Evolutionary conservation across 169 alveolate genomes (phyloP), one percentile per base, ranked within the genome.

Genomic region (Eimeria falciformis): DNA sequence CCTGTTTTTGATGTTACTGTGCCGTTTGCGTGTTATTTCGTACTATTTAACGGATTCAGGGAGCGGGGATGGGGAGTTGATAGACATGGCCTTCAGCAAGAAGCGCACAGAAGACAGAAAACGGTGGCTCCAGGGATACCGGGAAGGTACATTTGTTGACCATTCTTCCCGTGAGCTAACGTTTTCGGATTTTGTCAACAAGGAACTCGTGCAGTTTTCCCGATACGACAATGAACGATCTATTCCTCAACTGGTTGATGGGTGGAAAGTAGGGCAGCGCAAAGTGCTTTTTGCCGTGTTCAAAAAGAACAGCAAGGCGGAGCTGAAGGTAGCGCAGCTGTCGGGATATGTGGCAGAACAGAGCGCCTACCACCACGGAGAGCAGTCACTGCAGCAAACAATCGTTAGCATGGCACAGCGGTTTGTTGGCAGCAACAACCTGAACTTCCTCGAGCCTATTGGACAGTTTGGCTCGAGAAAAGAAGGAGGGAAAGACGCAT

Each of bases 361-460:
- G 75, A 98, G 99, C 12, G 99, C 99, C 29, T 99, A 99, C 96
- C 99, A 99, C 94, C 99, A 99, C 95, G 99, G 99, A 14, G 99
- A 99, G 93, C 92, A 97, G 50, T 97, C 99, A 43, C 94, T 99
- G 87, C 98, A 97, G 86, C 98, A 97, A 56, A 99, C 99, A 12
- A 98, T 99, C 93, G 98, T 99, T 23, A 99, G 99, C 79, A 98
- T 99, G 99, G 99, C 99, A 9, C 99, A 99, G 96, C 98, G 98
- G 95, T 99, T 98, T 94, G 99, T 98, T 3, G 99, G 99, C 23
- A 95, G 99, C 29, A 97, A 98, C 95, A 97, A 97, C 95, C 89
- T 92, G 33, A 93, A 92, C 71, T 91, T 93, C 77, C 73, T 91
- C 14, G 93, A 89, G 71, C 93, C 93, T 17, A 86, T 87, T 50